phyloP scores from a whole-genome alignment of 2,329 filamentous ascomycete genomes.

The Emergomyces africanus region DNA sequence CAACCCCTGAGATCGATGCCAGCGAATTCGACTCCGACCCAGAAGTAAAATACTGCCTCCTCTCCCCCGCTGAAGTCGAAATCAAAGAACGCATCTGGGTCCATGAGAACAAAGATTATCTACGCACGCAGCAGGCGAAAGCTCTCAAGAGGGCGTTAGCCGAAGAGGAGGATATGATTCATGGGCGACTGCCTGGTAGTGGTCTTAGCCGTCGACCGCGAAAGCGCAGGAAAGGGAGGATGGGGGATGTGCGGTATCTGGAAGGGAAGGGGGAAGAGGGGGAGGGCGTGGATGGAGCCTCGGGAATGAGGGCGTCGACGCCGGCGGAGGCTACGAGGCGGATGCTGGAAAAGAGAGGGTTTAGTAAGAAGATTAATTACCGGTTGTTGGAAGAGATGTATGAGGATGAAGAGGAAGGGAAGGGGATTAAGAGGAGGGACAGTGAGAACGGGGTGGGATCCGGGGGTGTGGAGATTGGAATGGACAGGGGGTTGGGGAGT shows the following conservation, averaged over 20 bases:
- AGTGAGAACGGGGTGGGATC: constrained; percentile 10
- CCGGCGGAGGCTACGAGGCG: constrained; percentile 57
- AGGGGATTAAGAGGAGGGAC: constrained; percentile 10
- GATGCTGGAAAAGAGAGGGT: constrained; percentile 54
- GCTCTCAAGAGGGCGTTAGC: constrained; percentile 57
- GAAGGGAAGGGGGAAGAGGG: constrained; percentile 9
- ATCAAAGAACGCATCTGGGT: constrained; percentile 92
- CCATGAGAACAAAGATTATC: constrained; percentile 86
- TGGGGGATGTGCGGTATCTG: constrained; percentile 36
- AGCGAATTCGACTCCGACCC: constrained; percentile 82
- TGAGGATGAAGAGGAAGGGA: constrained; percentile 21
- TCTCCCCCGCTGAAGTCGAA: constrained; percentile 59
- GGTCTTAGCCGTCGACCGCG: constrained; percentile 28
- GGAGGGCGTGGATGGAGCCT: constrained; percentile 38
- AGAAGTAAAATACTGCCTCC: constrained; percentile 69
- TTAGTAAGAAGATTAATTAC: constrained; percentile 66
- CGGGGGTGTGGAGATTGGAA: constrained; percentile 14
- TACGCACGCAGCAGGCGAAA: constrained; percentile 76
- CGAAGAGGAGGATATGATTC: constrained; percentile 29
- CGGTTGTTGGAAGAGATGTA: constrained; percentile 28
- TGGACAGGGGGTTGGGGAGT: neutral
- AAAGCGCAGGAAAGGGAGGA: constrained; percentile 36
- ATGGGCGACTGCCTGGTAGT: constrained; percentile 14
- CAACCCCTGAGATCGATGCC: constrained; percentile 49
- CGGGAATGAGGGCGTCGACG: constrained; percentile 53